These are phyloP conservation scores for Penicillium olsonii DNA, from an alignment of 2,329 filamentous ascomycete genomes.

Conservation along the genomic window DNA sequence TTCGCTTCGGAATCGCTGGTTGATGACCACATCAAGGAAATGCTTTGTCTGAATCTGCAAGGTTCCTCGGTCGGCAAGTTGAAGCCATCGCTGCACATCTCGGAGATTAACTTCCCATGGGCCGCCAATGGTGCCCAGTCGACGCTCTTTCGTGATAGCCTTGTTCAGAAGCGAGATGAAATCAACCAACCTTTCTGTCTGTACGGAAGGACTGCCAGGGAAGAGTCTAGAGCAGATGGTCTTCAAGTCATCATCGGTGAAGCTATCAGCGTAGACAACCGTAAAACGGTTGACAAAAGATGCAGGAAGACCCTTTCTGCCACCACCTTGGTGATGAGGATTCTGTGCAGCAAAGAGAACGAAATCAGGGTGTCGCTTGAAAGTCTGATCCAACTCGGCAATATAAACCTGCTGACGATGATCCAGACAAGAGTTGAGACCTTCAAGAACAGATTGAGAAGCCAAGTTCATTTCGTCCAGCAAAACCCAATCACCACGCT, in stretches of 20 bases:
- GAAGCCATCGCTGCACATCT: conserved; percentile 85
- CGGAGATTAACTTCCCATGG: conserved; percentile 97
- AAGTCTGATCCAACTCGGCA: conserved; percentile 91
- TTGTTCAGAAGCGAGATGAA: conserved; percentile 82
- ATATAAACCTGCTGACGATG: conserved; percentile 95
- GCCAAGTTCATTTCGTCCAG: conserved; percentile 99
- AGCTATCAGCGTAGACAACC: conserved; percentile 93
- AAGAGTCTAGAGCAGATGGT: conserved; percentile 80
- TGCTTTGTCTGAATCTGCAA: conserved; percentile 67
- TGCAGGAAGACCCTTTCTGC: conserved; percentile 87
- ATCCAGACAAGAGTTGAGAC: conserved; percentile 92
- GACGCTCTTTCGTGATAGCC: conserved; percentile 61
- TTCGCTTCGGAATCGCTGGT: conserved; percentile 79
- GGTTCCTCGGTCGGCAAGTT: conserved; percentile 64
- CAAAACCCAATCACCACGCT: conserved; percentile 92
- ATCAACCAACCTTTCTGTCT: conserved; percentile 68
- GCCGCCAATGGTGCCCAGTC: conserved; percentile 61
- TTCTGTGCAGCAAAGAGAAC: conserved; percentile 97
- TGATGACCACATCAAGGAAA: conserved; percentile 79
- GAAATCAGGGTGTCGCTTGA: conserved; percentile 85
- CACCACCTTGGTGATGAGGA: conserved; percentile 94
- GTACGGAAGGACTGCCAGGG: conserved; percentile 59
- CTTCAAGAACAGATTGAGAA: conserved; percentile 94
- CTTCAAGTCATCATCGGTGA: conserved; percentile 76
- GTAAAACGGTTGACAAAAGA: conserved; percentile 99